These are phyloP conservation scores for Ophidiomyces ophidiicola DNA, from an alignment of 2,329 filamentous ascomycete species.

Conservation along the genomic window DNA sequence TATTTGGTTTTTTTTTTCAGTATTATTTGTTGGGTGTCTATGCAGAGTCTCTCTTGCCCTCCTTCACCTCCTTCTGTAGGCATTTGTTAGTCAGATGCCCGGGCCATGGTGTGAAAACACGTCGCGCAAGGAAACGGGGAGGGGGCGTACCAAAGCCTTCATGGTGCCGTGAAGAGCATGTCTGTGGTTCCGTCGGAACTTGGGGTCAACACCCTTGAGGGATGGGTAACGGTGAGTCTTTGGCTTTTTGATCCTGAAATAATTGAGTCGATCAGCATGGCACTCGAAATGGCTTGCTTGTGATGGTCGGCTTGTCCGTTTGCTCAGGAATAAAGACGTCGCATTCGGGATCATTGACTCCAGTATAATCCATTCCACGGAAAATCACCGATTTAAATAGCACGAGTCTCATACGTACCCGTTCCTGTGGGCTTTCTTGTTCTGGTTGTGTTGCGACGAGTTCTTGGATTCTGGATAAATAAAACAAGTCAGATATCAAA, in stretches of 20 bases:
- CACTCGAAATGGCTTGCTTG: background rate
- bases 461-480: slow-evolving; percentile 86
- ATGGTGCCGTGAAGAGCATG: slow-evolving; percentile 98
- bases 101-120: background rate
- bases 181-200: slow-evolving; percentile 99
- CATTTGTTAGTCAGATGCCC: slow-evolving; percentile 21
- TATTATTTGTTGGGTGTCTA: slow-evolving; percentile 43
- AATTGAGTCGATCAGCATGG: background rate
- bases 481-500: background rate
- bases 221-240: slow-evolving; percentile 98
- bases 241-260: slow-evolving; percentile 95
- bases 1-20: slow-evolving; percentile 15
- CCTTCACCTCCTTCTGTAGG: slow-evolving; percentile 85
- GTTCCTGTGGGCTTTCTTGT: slow-evolving; percentile 97
- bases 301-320: background rate
- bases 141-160: slow-evolving; percentile 75
- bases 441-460: slow-evolving; percentile 98
- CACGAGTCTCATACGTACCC: slow-evolving; percentile 53
- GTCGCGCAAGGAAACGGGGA: background rate
- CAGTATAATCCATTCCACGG: background rate
- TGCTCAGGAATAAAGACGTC: background rate
- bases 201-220: slow-evolving; percentile 96
- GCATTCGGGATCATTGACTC: background rate
- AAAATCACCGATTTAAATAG: background rate
- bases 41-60: slow-evolving; percentile 84